Evolutionary conservation across 1,284 basidiomycete species (phyloP), one percentile per base, ranked within the genome.

Genomic region (Marasmius tenuissimus): DNA sequence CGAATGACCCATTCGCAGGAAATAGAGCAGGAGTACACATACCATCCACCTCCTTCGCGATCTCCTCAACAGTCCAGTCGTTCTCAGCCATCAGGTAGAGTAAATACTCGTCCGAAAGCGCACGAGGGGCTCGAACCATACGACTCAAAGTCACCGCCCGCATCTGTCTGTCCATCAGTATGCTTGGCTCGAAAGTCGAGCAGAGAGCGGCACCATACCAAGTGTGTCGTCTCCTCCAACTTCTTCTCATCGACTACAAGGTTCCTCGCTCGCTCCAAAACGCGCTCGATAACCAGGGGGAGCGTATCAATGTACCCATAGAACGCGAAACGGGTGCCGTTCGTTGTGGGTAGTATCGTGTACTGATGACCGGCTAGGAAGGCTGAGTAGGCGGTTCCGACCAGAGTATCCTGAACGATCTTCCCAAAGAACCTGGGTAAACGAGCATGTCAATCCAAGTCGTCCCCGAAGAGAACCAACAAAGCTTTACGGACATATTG

Each of bases 221-320:
- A 37, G 11, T 54, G 52, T 7, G 34, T 54, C 34, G 52, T 54
- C 38, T 54, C 52, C 34, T 54, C 52, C 52, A 54, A 14, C 52
- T 54, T 54, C 52, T 54, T 54, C 16, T 27, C 52, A 37, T 37
- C 37, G 4, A 54, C 52, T n/a, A 35, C 11, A 7, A 54, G 52
- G 16, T 54, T 54, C 52, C 34, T 54, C 6, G 38, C 27, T 37
- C 20, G 38, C 3, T 22, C 55, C 55, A 57, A 45, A 20, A 57
- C 27, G 18, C 39, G 35, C 22, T 85, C 76, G 11, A 85, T 76
- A 16, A 91, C 67, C 0, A 84, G 77, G 0, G 79, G 71, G 0
- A 91, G 77, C 75, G 89, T 90, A 75, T 91, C 87, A 67, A 84
- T 86, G 76, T 89, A 91, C 0, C 89, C 88, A 38, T 78, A 76